These are phyloP conservation scores for Corynespora cassiicola DNA, from an alignment of 2,329 filamentous ascomycete species.

Conservation along the genomic window DNA sequence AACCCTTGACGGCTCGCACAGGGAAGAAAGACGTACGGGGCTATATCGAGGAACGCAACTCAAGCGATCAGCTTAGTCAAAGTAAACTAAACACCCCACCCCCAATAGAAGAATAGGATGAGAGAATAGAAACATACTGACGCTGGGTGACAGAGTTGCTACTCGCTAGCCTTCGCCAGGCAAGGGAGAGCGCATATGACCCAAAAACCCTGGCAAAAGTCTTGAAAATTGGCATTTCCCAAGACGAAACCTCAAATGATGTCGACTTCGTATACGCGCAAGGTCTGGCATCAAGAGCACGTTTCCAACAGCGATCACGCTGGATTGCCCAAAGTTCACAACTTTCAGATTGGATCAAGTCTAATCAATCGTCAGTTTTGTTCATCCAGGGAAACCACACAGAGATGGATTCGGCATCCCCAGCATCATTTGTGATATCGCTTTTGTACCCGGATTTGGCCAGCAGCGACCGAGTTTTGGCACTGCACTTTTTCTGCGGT, in stretches of 20 bases:
- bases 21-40: no score
- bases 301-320: background rate
- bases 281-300: background rate
- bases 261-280: background rate
- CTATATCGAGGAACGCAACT: no score
- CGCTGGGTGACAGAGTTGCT: background rate
- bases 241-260: background rate
- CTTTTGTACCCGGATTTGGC: background rate
- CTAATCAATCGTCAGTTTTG: background rate
- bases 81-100: no score
- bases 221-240: background rate
- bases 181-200: background rate
- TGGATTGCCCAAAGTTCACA: background rate
- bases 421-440: constrained; percentile 1
- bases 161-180: no score
- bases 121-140: background rate
- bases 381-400: background rate
- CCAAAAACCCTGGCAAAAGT: background rate
- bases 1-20: no score
- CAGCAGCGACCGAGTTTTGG: background rate
- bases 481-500: constrained; percentile 10
- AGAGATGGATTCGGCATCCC: background rate
- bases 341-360: constrained; percentile 1
- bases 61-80: no score
- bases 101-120: background rate